A percentile compares a stretch with the other conserved stretches of the same genome.
These are phyloP conservation scores for Coniochaeta sp. DNA, from an alignment of 2,329 filamentous ascomycete species.

Conservation along the genomic window DNA sequence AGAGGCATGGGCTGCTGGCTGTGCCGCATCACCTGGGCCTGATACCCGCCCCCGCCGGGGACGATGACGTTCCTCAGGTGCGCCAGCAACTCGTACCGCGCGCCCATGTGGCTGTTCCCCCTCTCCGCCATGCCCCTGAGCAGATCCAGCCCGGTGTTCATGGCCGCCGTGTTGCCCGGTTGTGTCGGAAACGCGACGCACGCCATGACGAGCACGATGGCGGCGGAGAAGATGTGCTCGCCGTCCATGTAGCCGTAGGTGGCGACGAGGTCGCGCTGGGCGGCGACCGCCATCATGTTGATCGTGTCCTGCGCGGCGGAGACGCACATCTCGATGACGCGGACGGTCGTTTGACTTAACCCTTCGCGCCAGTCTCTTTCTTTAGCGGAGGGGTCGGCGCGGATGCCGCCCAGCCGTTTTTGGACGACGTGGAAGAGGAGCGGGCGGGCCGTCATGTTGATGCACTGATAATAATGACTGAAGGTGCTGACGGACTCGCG, in stretches of 20 bases:
- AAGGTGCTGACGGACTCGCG: slow-evolving; percentile 45
- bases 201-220: slow-evolving; percentile 47
- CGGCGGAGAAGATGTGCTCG: slow-evolving; percentile 47
- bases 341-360: slow-evolving; percentile 38
- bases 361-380: slow-evolving; percentile 38
- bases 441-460: slow-evolving; percentile 49
- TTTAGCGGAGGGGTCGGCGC: slow-evolving; percentile 21
- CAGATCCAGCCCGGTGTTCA: slow-evolving; percentile 36
- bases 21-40: background rate
- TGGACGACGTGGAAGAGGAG: slow-evolving; percentile 47
- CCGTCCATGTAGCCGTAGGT: slow-evolving; percentile 53
- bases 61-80: slow-evolving; percentile 19
- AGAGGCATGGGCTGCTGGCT: background rate
- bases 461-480: slow-evolving; percentile 49
- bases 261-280: slow-evolving; percentile 42
- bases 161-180: slow-evolving; percentile 30
- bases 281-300: slow-evolving; percentile 39
- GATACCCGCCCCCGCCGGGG: slow-evolving; percentile 6
- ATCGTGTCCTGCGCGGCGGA: slow-evolving; percentile 40
- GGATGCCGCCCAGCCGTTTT: slow-evolving; percentile 29
- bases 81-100: slow-evolving; percentile 24
- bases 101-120: slow-evolving; percentile 41
- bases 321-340: slow-evolving; percentile 46
- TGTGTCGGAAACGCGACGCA: slow-evolving; percentile 43
- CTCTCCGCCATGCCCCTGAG: slow-evolving; percentile 43